A percentile compares a stretch with the other conserved stretches of the same genome.
Conservation (phyloP, 2,329 filamentous ascomycete genomes). For the Capronia coronata region DNA sequence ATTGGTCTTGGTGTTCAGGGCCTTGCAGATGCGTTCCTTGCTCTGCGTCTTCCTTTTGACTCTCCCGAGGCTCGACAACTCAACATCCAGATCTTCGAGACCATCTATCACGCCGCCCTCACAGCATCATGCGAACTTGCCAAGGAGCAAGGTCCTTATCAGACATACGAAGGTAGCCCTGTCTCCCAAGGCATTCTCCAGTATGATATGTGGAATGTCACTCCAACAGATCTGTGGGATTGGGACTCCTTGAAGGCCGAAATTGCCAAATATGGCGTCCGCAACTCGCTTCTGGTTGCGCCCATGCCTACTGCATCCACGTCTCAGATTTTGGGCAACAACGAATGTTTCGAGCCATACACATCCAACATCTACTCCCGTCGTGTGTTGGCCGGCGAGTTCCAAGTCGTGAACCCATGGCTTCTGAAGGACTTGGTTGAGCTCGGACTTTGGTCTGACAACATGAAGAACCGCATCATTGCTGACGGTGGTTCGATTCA, state of each 20-base stretch:
- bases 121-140: conserved; percentile 84
- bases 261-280: conserved; percentile 86
- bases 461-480: conserved; percentile 99
- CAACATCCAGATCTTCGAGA: conserved; percentile 99
- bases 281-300: conserved; percentile 90
- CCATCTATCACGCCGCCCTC: conserved; percentile 92
- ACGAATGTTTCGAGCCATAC: conserved; percentile 99
- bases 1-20: conserved; percentile 96
- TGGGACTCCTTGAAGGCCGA: conserved; percentile 83
- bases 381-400: conserved; percentile 93
- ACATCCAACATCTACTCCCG: conserved; percentile 99
- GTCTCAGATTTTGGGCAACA: conserved; percentile 96
- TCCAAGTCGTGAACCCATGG: conserved; percentile 99
- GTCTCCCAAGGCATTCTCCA: conserved; percentile 93
- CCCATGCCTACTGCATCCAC: conserved; percentile 98
- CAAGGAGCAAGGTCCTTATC: conserved; percentile 74
- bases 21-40: conserved; percentile 95
- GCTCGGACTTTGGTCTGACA: conserved; percentile 95
- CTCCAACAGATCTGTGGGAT: conserved; percentile 91
- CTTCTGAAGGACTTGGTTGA: conserved; percentile 96
- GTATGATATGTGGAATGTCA: conserved; percentile 98
- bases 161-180: conserved; percentile 86
- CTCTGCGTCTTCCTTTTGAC: conserved; percentile 92
- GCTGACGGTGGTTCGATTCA: conserved; percentile 92
- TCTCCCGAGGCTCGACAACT: conserved; percentile 87